These are phyloP conservation scores for Aspergillus persii DNA, from an alignment of 2,329 filamentous ascomycete genomes.

Conservation along the genomic window DNA sequence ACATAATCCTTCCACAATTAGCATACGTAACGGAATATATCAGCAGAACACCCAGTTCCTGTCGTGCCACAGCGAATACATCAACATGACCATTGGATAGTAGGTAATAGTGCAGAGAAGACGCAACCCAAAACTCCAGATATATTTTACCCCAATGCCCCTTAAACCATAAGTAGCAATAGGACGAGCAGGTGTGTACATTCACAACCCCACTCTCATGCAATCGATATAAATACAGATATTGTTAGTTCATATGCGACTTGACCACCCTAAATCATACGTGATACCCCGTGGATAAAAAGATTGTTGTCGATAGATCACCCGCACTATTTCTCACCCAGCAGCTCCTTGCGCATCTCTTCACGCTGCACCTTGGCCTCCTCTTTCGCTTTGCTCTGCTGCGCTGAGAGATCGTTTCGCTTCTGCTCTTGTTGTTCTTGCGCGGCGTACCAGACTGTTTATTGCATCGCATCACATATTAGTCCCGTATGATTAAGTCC, in stretches of 20 bases:
- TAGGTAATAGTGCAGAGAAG: background rate
- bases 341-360: slow-evolving; percentile 40
- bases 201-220: background rate
- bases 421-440: slow-evolving; percentile 36
- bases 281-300: background rate
- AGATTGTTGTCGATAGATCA: background rate
- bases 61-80: background rate
- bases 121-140: background rate
- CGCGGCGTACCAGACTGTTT: slow-evolving; percentile 41
- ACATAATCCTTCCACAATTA: too few species aligned
- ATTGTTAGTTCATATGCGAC: background rate
- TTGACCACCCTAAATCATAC: background rate
- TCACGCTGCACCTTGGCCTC: slow-evolving; percentile 35
- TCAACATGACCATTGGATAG: background rate
- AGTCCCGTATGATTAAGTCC: background rate
- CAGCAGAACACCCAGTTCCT: background rate
- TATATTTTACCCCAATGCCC: background rate
- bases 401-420: slow-evolving; percentile 23
- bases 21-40: background rate
- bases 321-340: slow-evolving; percentile 30
- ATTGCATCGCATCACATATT: background rate
- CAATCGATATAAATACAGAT: background rate
- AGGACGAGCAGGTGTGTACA: background rate
- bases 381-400: slow-evolving; percentile 28
- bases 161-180: background rate